These are phyloP conservation scores for Linderniella brevidens DNA, from an alignment of 257 asterid genomes.

Conservation along the genomic window DNA sequence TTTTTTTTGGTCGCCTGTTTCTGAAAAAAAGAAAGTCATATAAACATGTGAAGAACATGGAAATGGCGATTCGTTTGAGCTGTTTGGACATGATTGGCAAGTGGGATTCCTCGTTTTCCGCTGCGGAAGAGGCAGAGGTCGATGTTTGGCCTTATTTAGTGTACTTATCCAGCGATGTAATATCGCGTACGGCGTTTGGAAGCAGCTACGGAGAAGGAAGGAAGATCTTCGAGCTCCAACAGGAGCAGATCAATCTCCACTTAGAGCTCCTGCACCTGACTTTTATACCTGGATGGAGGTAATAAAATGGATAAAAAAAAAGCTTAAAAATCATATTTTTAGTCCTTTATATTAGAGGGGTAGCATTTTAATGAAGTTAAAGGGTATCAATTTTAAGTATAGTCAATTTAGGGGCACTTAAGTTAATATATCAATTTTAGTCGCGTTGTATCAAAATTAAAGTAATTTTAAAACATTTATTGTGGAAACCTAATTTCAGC, in stretches of 20 bases:
- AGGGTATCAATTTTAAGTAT: too few relatives aligned
- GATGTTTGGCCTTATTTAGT: conserved; percentile 32
- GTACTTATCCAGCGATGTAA: conserved; percentile 22
- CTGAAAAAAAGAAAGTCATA: too few relatives aligned
- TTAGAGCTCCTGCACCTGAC: conserved; percentile 15
- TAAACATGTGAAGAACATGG: conserved; percentile 14
- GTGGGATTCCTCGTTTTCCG: conserved; percentile 13
- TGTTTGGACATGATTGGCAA: conserved; percentile 15
- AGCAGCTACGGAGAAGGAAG: conserved; percentile 29
- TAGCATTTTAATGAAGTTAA: too few relatives aligned
- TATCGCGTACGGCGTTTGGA: conserved; percentile 30
- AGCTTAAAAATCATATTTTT: background rate
- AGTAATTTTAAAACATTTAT: too few relatives aligned
- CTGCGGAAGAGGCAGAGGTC: conserved; percentile 11
- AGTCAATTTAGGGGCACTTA: too few relatives aligned
- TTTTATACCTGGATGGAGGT: conserved; percentile 48
- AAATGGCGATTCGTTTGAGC: conserved; percentile 9
- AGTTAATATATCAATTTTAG: too few relatives aligned
- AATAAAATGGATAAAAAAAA: background rate
- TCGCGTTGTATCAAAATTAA: too few relatives aligned
- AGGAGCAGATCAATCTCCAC: conserved; percentile 20
- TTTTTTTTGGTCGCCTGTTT: too few relatives aligned
- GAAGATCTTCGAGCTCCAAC: conserved; percentile 28
- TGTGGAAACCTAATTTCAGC: too few relatives aligned
- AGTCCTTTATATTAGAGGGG: too few relatives aligned